These are phyloP conservation scores for Cladosporium cucumerinum DNA, from an alignment of 2,329 filamentous ascomycete genomes.

Conservation along the genomic window DNA sequence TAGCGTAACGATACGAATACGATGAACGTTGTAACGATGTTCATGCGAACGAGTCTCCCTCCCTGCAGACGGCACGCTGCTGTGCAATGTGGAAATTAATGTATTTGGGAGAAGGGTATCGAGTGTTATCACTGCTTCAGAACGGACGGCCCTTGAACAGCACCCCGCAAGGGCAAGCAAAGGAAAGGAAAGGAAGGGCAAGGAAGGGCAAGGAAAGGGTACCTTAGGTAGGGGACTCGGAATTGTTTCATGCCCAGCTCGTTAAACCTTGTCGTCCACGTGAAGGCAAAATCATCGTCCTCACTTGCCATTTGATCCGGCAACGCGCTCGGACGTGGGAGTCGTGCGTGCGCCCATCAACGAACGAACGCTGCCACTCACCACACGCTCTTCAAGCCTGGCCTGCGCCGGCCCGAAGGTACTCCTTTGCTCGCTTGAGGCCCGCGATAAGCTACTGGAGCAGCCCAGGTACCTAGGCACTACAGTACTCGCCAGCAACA, in stretches of 20 bases:
- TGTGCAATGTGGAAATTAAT: background rate
- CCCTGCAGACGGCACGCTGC: background rate
- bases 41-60: background rate
- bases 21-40: background rate
- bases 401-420: background rate
- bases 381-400: background rate
- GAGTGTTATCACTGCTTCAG: background rate
- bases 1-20: background rate
- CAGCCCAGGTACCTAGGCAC: background rate
- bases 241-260: background rate
- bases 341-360: background rate
- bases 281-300: background rate
- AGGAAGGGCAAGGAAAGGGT: background rate
- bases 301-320: background rate
- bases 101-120: background rate
- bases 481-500: background rate
- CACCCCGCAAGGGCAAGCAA: background rate
- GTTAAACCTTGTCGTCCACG: slow-evolving; percentile 3
- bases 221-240: background rate
- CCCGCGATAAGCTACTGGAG: background rate
- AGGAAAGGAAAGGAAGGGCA: background rate
- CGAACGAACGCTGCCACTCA: background rate
- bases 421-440: slow-evolving; percentile 1
- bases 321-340: background rate
- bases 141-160: too few species aligned